phyloP scores from a whole-genome alignment of 1,284 basidiomycete species.

The Prillingera fragicola region DNA sequence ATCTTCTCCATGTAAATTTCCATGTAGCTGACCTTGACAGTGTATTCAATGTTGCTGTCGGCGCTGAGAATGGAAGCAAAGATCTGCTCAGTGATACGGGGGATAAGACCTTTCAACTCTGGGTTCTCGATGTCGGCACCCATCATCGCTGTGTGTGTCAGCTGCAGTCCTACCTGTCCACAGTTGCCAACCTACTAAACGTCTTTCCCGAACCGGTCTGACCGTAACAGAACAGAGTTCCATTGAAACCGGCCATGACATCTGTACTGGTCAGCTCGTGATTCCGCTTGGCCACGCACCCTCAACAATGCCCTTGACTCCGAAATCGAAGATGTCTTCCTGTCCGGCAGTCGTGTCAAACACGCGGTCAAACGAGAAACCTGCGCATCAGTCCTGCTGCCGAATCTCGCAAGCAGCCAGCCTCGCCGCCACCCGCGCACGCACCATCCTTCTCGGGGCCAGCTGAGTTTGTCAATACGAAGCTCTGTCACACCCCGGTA shows the following conservation, averaged over 20 bases:
- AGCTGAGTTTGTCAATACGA: conserved; percentile 25
- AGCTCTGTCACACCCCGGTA: not conserved
- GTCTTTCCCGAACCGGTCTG: conserved; percentile 98
- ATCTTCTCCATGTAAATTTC: conserved; percentile 99
- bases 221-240: conserved; percentile 96
- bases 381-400: conserved; percentile 41
- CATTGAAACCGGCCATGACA: conserved; percentile 98
- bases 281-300: conserved; percentile 21
- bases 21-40: conserved; percentile 99
- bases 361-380: conserved; percentile 95
- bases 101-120: conserved; percentile 91
- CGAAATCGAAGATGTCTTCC: conserved; percentile 95
- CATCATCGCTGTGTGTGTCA: conserved; percentile 69
- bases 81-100: conserved; percentile 97
- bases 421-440: conserved; percentile 3
- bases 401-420: not conserved
- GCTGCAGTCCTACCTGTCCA: not conserved
- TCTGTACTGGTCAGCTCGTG: conserved; percentile 55
- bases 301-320: conserved; percentile 71
- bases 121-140: conserved; percentile 93
- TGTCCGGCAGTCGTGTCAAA: conserved; percentile 91
- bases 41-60: conserved; percentile 91
- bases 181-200: conserved; percentile 53
- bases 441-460: conserved; percentile 48
- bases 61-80: conserved; percentile 96